phyloP scores from a whole-genome alignment of 2,329 filamentous ascomycete species.

The Bipolaris zeicola region DNA sequence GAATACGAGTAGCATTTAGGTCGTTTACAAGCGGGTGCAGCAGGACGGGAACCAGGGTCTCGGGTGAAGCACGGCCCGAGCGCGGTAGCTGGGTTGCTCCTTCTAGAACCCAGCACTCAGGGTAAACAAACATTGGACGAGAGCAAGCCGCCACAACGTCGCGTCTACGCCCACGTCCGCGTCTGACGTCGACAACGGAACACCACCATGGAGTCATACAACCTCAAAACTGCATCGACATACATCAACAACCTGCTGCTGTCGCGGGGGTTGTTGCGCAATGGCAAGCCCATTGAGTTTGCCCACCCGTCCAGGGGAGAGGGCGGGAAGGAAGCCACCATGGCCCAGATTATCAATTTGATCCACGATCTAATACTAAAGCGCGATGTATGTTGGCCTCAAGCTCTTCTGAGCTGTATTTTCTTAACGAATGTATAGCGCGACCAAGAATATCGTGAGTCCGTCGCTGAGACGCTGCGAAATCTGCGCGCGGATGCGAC shows the following conservation, averaged over 20 bases:
- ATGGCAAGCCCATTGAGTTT: slow-evolving; percentile 80
- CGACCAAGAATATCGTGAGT: slow-evolving; percentile 87
- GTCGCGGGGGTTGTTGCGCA: slow-evolving; percentile 65
- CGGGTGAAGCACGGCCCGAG: slow-evolving; percentile 6
- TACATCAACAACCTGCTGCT: slow-evolving; percentile 70
- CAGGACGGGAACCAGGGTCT: background rate
- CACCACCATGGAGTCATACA: slow-evolving; percentile 54
- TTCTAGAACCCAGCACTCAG: slow-evolving; percentile 8
- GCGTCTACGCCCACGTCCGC: slow-evolving; percentile 15
- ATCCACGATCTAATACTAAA: slow-evolving; percentile 91
- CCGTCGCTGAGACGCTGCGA: slow-evolving; percentile 77
- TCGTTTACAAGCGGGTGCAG: background rate
- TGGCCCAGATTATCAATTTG: slow-evolving; percentile 87
- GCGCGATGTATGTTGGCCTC: slow-evolving; percentile 70
- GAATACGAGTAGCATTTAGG: background rate
- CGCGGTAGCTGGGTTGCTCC: slow-evolving; percentile 8
- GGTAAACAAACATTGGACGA: slow-evolving; percentile 23
- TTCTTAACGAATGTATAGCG: slow-evolving; percentile 60
- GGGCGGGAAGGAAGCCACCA: slow-evolving; percentile 68
- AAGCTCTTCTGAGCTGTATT: background rate
- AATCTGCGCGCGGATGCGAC: slow-evolving; percentile 75
- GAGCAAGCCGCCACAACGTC: slow-evolving; percentile 3
- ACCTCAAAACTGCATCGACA: slow-evolving; percentile 64
- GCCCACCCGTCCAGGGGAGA: slow-evolving; percentile 69
- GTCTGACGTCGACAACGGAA: slow-evolving; percentile 23